Evolutionary conservation across 805 yeast species (phyloP).

Genomic region (Saccharomycopsis schoenii): DNA sequence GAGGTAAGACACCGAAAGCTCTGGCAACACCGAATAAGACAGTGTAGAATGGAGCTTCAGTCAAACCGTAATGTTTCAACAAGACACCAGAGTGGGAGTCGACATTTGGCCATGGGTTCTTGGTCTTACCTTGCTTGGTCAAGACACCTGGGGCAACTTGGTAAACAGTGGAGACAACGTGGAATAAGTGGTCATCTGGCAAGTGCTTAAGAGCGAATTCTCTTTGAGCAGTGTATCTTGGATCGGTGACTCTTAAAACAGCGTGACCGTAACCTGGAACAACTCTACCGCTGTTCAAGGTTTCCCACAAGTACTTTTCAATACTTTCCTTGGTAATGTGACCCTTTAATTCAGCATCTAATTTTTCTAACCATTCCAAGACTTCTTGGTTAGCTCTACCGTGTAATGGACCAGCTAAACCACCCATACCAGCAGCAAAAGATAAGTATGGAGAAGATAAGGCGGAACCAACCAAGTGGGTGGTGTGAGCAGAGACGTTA

Average conservation of each 20-base stretch:
- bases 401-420: conserved; percentile 81
- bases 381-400: conserved; percentile 88
- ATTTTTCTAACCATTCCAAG: conserved; percentile 65
- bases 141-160: conserved; percentile 77
- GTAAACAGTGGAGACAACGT: conserved; percentile 66
- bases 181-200: conserved; percentile 73
- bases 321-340: conserved; percentile 58
- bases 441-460: conserved; percentile 70
- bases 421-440: conserved; percentile 73
- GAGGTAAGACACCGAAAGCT: conserved; percentile 80
- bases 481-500: conserved; percentile 79
- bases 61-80: conserved; percentile 76
- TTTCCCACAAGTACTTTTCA: conserved; percentile 70
- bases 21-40: conserved; percentile 81
- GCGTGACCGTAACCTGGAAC: conserved; percentile 89
- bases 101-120: conserved; percentile 91
- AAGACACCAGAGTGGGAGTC: conserved; percentile 83
- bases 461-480: conserved; percentile 80
- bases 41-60: conserved; percentile 75
- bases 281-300: conserved; percentile 73
- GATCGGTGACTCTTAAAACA: conserved; percentile 80
- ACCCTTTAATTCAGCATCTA: conserved; percentile 51
- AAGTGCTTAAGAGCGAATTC: conserved; percentile 67
- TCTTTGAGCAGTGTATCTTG: conserved; percentile 79
- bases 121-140: conserved; percentile 79